A percentile compares a stretch with the other conserved stretches of the same genome.
Evolutionary conservation across 23 red algal species (phyloP).

Genomic region (Gracilaria vermiculophylla): DNA sequence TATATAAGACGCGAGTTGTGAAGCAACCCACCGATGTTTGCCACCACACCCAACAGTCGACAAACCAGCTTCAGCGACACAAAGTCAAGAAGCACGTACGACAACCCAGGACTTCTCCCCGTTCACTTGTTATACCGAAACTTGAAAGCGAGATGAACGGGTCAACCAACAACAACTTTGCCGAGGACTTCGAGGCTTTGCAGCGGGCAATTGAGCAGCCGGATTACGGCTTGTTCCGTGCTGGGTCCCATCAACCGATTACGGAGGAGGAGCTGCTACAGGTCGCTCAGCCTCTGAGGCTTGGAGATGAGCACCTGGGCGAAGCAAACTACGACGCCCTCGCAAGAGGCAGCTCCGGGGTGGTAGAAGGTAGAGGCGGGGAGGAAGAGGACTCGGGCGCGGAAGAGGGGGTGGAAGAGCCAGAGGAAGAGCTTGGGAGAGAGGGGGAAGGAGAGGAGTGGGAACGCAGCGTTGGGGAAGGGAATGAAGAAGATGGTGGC

Average conservation of each 20-base stretch:
- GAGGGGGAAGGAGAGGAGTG: too few species aligned
- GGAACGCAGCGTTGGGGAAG: too few species aligned
- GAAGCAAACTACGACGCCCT: conserved; percentile 1
- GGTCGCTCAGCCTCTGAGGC: neutral
- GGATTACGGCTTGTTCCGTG: neutral
- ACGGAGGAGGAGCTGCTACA: neutral
- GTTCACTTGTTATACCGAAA: neutral
- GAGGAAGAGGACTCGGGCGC: neutral
- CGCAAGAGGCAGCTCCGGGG: neutral
- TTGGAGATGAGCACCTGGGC: conserved; percentile 5
- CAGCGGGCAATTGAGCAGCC: neutral
- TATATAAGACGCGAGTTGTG: neutral
- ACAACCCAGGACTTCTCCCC: neutral
- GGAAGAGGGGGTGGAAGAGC: neutral
- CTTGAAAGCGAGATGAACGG: neutral
- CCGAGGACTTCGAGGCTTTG: neutral
- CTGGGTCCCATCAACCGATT: neutral
- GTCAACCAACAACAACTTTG: neutral
- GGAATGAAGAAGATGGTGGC: neutral
- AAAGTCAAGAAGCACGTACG: neutral
- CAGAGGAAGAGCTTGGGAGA: too few species aligned
- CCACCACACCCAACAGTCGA: neutral
- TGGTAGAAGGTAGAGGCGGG: neutral
- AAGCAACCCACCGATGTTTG: neutral
- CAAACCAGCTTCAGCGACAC: neutral